Base-by-base conservation (phyloP, 345 rosid genomes). In the Angophora floribunda region DNA sequence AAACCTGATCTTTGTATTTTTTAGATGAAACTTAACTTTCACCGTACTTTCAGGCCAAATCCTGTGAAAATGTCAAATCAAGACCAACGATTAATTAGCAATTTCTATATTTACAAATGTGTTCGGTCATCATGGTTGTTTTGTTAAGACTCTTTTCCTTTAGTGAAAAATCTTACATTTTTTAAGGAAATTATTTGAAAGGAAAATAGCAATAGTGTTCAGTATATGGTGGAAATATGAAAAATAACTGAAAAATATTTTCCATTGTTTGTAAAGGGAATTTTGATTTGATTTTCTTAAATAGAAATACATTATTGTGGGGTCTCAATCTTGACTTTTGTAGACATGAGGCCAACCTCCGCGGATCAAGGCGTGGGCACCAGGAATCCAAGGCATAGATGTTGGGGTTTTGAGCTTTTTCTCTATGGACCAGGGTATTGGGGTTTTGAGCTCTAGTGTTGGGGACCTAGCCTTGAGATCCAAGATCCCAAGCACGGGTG, bases 161-260 rank as follows among this genome's bases (percentile, higher is more conserved):
- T 63, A 12, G 2, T 0, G 0, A 63, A 63, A 63, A n/a, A 63
- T 6, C 3, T 13, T 13, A 51, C 5, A 13, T 51, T 63, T n/a
- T 28, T 63, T 32, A 0, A 4, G 0, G 0, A 8, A 16, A 0
- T 67, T 7, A 0, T 16, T 67, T 8, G 32, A 32, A 14, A 30
- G 0, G 0, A 32, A 67, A 30, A 30, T 67, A 1, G 30, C 1
- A 67, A 67, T 67, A 16, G 30, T 65, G 28, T 30, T 14, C 0
- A 0, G 0, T 14, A 19, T 65, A n/a, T 14, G 7, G 2, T 19
- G 30, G 16, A 65, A 65, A 65, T 30, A 15, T 65, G 4, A 30
- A 14, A 65, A 65, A 30, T 13, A 28, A 65, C 2, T 17, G 0
- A 2, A 65, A 30, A 65, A 65, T 7, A 7, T 17, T 14, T 65